These are phyloP conservation scores for Amanita fuliginea DNA, from an alignment of 768 basidiomycete species.

Conservation along the genomic window DNA sequence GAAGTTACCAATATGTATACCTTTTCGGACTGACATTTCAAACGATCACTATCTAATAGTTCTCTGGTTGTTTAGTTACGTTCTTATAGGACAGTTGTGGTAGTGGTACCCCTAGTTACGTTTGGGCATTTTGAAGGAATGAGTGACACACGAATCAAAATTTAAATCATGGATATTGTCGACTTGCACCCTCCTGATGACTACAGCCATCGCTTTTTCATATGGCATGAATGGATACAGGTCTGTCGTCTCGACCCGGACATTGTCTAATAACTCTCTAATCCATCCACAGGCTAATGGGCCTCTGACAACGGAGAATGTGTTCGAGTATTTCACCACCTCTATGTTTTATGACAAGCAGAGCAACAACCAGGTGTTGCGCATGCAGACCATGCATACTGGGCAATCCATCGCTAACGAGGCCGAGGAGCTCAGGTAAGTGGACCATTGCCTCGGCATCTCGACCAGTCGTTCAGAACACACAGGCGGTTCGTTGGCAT, in stretches of 20 bases:
- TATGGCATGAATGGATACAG: constrained; percentile 89
- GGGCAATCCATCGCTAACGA: constrained; percentile 71
- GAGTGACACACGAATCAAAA: no score
- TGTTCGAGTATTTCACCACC: constrained; percentile 81
- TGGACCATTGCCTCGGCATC: constrained; percentile 1
- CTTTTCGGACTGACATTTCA: constrained; percentile 2
- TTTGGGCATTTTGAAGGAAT: no score
- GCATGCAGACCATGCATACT: constrained; percentile 89
- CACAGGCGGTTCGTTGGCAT: constrained; percentile 74
- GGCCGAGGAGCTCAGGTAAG: constrained; percentile 77
- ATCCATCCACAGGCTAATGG: constrained; percentile 50
- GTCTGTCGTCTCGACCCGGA: constrained; percentile 20
- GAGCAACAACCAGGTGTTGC: constrained; percentile 84
- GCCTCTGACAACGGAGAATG: constrained; percentile 63
- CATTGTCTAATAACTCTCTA: constrained; percentile 1
- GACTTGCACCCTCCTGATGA: constrained; percentile 77
- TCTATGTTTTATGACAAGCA: constrained; percentile 95
- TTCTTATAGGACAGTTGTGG: background rate
- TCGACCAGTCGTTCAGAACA: background rate
- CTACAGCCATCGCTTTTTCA: constrained; percentile 75
- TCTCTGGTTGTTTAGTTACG: background rate
- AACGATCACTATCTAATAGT: background rate
- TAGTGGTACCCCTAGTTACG: no score
- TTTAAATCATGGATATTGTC: constrained; percentile 29
- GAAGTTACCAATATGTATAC: constrained; percentile 5